phyloP scores from a whole-genome alignment of 768 basidiomycete genomes.

The Terana coerulea region DNA sequence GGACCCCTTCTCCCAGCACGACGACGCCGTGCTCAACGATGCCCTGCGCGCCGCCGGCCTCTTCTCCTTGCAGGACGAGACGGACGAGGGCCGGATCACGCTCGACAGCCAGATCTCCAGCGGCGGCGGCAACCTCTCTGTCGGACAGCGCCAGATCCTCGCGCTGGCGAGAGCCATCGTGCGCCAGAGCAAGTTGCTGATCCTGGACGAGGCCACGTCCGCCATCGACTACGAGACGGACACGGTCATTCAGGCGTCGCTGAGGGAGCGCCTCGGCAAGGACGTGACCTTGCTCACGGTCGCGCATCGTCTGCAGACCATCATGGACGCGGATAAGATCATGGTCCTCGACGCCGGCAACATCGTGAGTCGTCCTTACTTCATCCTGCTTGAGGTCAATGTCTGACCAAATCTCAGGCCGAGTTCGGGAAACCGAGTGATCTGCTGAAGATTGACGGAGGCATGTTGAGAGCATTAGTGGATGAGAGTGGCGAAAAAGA shows the following conservation, averaged over 20 bases:
- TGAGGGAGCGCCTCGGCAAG: constrained; percentile 40
- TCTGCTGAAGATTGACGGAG: constrained; percentile 46
- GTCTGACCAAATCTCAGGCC: constrained; percentile 18
- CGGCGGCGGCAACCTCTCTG: constrained; percentile 43
- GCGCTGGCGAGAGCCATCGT: constrained; percentile 58
- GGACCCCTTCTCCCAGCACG: constrained; percentile 54
- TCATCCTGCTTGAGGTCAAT: not conserved
- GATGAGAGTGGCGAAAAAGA: constrained; percentile 53
- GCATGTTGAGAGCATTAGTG: constrained; percentile 48
- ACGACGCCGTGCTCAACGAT: constrained; percentile 48
- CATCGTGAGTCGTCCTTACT: constrained; percentile 25
- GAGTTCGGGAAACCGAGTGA: constrained; percentile 49
- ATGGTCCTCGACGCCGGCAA: constrained; percentile 38
- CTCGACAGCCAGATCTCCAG: constrained; percentile 43
- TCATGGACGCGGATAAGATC: constrained; percentile 62
- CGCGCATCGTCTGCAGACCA: constrained; percentile 54
- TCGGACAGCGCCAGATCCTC: constrained; percentile 60
- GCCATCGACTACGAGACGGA: constrained; percentile 55
- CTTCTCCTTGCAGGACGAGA: constrained; percentile 37
- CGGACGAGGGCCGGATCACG: constrained; percentile 36
- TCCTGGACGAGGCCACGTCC: constrained; percentile 49
- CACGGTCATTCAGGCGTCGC: constrained; percentile 50
- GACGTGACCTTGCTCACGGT: constrained; percentile 53
- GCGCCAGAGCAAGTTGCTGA: constrained; percentile 49
- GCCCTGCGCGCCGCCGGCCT: constrained; percentile 47